These are phyloP conservation scores for Triglochin maritima DNA, from an alignment of 106 monocot genomes.

Conservation along the genomic window DNA sequence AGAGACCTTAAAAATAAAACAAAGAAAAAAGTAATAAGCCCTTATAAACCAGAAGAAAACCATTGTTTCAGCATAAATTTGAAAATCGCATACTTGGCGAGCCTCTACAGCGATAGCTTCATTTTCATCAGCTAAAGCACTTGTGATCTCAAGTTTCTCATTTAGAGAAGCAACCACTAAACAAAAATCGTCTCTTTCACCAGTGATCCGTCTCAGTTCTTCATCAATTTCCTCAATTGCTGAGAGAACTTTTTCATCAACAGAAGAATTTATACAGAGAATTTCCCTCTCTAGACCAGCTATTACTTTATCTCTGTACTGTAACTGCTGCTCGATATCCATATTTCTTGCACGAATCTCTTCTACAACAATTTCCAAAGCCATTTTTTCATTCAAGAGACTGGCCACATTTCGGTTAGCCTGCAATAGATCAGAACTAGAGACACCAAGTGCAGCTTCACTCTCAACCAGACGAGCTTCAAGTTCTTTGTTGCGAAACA, in stretches of 20 bases:
- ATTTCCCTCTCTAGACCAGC: conserved; percentile 45
- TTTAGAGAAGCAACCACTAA: conserved; percentile 32
- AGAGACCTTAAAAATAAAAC: conserved; percentile 16
- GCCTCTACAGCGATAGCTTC: conserved; percentile 77
- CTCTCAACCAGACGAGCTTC: conserved; percentile 17
- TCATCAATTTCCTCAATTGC: conserved; percentile 35
- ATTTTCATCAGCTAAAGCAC: conserved; percentile 74
- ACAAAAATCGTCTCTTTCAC: conserved; percentile 37
- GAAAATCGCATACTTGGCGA: conserved; percentile 40
- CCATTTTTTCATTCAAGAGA: conserved; percentile 38
- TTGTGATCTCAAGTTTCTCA: conserved; percentile 49
- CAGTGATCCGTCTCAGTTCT: conserved; percentile 24
- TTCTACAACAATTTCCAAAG: conserved; percentile 30
- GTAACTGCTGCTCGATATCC: conserved; percentile 27
- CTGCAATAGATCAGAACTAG: conserved; percentile 30
- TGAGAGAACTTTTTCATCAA: conserved; percentile 12
- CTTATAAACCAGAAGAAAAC: no score
- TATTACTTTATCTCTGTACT: conserved; percentile 40
- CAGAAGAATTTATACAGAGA: conserved; percentile 21
- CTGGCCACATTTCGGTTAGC: conserved; percentile 14
- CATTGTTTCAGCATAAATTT: no score
- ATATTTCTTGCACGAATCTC: conserved; percentile 21
- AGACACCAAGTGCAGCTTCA: conserved; percentile 19
- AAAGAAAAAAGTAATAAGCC: background rate
- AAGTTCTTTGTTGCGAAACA: conserved; percentile 19